Evolutionary conservation across 768 basidiomycete species (phyloP).

Genomic region (Trametes gibbosa): DNA sequence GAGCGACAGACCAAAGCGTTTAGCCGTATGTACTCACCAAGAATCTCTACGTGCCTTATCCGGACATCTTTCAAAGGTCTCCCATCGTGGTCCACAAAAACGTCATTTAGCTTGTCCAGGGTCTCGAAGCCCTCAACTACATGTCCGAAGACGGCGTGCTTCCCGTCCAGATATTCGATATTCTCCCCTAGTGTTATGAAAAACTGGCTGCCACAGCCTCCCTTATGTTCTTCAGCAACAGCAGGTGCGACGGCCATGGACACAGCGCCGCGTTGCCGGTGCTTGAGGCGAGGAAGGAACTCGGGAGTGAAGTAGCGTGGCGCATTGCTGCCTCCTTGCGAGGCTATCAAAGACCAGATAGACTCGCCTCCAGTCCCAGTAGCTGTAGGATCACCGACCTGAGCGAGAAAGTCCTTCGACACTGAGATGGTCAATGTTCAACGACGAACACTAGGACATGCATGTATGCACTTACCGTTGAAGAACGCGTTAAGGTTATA

Average conservation of each 20-base stretch:
- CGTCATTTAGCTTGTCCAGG: conserved; percentile 89
- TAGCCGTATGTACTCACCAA: conserved; percentile 56
- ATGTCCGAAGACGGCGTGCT: conserved; percentile 89
- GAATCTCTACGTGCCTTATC: conserved; percentile 92
- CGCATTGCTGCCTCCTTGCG: conserved; percentile 37
- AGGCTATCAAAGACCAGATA: conserved; percentile 73
- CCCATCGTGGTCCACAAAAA: conserved; percentile 84
- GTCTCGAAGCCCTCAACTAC: conserved; percentile 94
- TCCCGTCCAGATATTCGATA: conserved; percentile 94
- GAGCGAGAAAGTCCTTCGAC: conserved; percentile 95
- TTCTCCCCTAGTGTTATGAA: conserved; percentile 90
- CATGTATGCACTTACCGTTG: conserved; percentile 65
- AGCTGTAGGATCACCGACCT: conserved; percentile 94
- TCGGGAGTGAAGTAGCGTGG: conserved; percentile 90
- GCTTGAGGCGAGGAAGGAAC: conserved; percentile 78
- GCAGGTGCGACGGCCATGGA: conserved; percentile 97
- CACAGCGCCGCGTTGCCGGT: conserved; percentile 80
- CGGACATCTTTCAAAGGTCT: conserved; percentile 92
- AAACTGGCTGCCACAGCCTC: conserved; percentile 94
- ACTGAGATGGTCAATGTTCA: conserved; percentile 45
- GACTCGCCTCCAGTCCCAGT: conserved; percentile 93
- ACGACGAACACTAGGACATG: background rate
- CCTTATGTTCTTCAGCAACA: conserved; percentile 51
- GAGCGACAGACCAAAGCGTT: background rate
- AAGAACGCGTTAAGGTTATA: conserved; percentile 98